A percentile compares a stretch with the other conserved stretches of the same genome.
phyloP scores from a whole-genome alignment of 805 yeast genomes.

The Metschnikowia proteae region DNA sequence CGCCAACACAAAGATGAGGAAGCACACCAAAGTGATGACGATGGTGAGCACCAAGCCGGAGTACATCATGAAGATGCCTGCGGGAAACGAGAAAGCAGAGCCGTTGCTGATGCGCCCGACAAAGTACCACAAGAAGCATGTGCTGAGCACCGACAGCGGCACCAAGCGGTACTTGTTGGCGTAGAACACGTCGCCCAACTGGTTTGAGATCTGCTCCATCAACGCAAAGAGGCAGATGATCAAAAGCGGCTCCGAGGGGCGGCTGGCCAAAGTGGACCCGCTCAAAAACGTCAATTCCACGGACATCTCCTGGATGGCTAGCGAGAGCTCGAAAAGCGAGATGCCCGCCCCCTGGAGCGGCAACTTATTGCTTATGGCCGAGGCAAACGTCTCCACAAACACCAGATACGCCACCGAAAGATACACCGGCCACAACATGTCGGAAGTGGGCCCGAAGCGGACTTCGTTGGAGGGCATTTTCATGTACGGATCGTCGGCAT shows the following conservation, averaged over 20 bases:
- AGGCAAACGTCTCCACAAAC: constrained; percentile 61
- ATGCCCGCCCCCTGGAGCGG: constrained; percentile 65
- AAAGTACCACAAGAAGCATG: constrained; percentile 35
- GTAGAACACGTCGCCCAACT: constrained; percentile 56
- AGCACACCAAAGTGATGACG: constrained; percentile 48
- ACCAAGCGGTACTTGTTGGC: constrained; percentile 53
- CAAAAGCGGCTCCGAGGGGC: constrained; percentile 53
- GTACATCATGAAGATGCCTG: constrained; percentile 53
- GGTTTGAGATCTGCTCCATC: constrained; percentile 57
- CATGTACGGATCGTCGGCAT: constrained; percentile 26
- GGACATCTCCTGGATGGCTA: constrained; percentile 72
- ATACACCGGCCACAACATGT: constrained; percentile 56
- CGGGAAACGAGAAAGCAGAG: constrained; percentile 47
- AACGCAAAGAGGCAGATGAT: constrained; percentile 54
- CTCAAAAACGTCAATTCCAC: constrained; percentile 29
- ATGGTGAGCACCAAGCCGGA: constrained; percentile 63
- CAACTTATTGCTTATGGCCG: constrained; percentile 50
- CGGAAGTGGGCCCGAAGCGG: constrained; percentile 47
- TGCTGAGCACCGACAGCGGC: constrained; percentile 59
- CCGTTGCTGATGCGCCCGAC: constrained; percentile 39
- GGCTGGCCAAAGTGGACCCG: constrained; percentile 14
- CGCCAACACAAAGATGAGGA: constrained; percentile 53
- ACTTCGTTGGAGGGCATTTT: constrained; percentile 25
- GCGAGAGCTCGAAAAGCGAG: constrained; percentile 70
- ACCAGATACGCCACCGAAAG: constrained; percentile 56